Evolutionary conservation across 2,329 filamentous ascomycete species (phyloP).

Genomic region (Ceratocystis destructans): DNA sequence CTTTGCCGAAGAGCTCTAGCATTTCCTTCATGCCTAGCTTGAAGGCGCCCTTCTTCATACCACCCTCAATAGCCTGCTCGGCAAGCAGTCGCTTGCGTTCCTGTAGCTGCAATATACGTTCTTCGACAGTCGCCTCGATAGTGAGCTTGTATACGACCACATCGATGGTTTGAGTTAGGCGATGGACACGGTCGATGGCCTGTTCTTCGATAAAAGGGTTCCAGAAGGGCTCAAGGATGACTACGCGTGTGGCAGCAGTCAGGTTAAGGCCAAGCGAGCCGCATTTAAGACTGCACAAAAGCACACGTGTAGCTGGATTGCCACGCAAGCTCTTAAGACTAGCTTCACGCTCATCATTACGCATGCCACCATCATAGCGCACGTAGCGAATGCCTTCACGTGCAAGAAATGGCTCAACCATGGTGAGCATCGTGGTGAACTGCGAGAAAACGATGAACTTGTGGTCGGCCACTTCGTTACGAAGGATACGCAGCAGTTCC

Average conservation of each 20-base stretch:
- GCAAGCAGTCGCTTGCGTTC: conserved; percentile 86
- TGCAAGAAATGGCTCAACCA: conserved; percentile 81
- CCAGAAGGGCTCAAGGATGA: conserved; percentile 97
- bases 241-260: conserved; percentile 81
- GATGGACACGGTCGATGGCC: conserved; percentile 94
- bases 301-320: conserved; percentile 60
- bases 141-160: conserved; percentile 93
- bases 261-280: conserved; percentile 87
- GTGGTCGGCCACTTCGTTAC: conserved; percentile 63
- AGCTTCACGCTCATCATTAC: conserved; percentile 80
- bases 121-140: conserved; percentile 74
- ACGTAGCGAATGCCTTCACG: conserved; percentile 63
- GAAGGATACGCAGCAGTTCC: conserved; percentile 67
- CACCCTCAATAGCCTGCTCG: conserved; percentile 78
- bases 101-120: conserved; percentile 86
- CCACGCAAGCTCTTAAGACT: conserved; percentile 64
- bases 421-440: conserved; percentile 95
- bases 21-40: conserved; percentile 92
- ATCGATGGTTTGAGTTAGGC: conserved; percentile 91
- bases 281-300: conserved; percentile 89
- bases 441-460: conserved; percentile 99
- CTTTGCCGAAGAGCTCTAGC: conserved; percentile 67
- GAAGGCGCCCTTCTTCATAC: conserved; percentile 55
- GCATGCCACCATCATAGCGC: conserved; percentile 91
- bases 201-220: conserved; percentile 99